A percentile compares a stretch with the other conserved stretches of the same genome.
phyloP scores from a whole-genome alignment of 2,329 filamentous ascomycete species.

The Epichloe scottii region DNA sequence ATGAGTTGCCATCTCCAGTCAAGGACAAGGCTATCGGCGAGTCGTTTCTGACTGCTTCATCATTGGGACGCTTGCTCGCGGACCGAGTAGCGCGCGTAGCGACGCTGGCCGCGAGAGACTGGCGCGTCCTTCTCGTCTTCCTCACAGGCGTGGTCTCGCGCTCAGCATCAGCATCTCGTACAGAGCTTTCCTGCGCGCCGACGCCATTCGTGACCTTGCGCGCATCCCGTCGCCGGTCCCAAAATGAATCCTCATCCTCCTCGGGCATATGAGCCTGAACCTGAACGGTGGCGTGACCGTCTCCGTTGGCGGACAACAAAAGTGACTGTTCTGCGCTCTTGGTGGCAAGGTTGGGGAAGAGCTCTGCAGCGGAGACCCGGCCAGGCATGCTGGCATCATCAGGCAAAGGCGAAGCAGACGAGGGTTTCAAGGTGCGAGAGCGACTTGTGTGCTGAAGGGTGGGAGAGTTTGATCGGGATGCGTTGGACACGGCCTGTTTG shows the following conservation, averaged over 20 bases:
- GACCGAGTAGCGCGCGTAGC: slow-evolving; percentile 35
- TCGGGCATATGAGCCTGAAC: slow-evolving; percentile 16
- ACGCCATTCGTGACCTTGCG: slow-evolving; percentile 26
- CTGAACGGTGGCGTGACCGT: slow-evolving; percentile 12
- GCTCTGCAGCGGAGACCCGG: slow-evolving; percentile 20
- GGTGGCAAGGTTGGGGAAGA: slow-evolving; percentile 20
- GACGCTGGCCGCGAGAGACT: slow-evolving; percentile 20
- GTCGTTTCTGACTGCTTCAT: slow-evolving; percentile 39
- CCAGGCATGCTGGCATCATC: slow-evolving; percentile 29
- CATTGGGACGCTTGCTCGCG: slow-evolving; percentile 39
- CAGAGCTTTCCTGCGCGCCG: slow-evolving; percentile 24
- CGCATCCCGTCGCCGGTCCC: slow-evolving; percentile 24
- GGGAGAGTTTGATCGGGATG: slow-evolving; percentile 25
- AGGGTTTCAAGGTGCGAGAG: slow-evolving; percentile 13
- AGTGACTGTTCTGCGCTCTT: slow-evolving; percentile 10
- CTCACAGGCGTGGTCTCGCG: slow-evolving; percentile 19
- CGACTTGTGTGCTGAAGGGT: slow-evolving; percentile 11
- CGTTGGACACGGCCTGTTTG: slow-evolving; percentile 23
- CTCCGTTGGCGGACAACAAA: background rate
- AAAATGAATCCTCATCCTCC: slow-evolving; percentile 20
- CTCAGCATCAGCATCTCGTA: slow-evolving; percentile 19
- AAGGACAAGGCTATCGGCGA: slow-evolving; percentile 41
- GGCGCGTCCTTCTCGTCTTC: slow-evolving; percentile 23
- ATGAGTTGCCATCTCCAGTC: slow-evolving; percentile 32
- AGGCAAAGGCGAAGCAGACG: slow-evolving; percentile 7